phyloP scores from a whole-genome alignment of 805 yeast genomes.

The Lipomyces sp. region DNA sequence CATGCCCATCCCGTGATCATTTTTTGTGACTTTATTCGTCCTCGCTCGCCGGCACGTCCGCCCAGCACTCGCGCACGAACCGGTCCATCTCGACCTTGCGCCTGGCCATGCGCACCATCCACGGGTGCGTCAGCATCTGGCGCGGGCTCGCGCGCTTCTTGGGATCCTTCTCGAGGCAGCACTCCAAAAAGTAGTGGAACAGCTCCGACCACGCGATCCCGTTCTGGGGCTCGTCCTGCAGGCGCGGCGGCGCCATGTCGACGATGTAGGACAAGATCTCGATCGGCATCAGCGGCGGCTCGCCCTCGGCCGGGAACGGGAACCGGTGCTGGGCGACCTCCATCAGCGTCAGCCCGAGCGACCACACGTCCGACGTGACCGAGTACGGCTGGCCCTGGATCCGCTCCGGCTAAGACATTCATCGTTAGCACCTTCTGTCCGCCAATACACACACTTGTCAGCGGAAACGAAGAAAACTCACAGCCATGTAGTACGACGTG shows the following conservation, averaged over 20 bases:
- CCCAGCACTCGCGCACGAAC: conserved; percentile 59
- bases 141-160: conserved; percentile 84
- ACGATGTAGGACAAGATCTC: conserved; percentile 79
- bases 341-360: conserved; percentile 82
- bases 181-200: conserved; percentile 76
- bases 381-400: conserved; percentile 94
- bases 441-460: neutral
- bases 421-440: neutral
- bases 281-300: conserved; percentile 71
- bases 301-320: conserved; percentile 62
- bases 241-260: conserved; percentile 69
- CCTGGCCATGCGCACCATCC: conserved; percentile 66
- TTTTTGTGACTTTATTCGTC: too few species aligned
- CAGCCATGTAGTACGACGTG: conserved; percentile 95
- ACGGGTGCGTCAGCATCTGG: conserved; percentile 90
- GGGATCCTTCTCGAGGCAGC: conserved; percentile 71
- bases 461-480: conserved; percentile 1
- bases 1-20: too few species aligned
- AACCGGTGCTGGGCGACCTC: conserved; percentile 93
- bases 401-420: conserved; percentile 74
- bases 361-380: conserved; percentile 96
- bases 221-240: conserved; percentile 71
- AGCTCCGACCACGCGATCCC: conserved; percentile 78
- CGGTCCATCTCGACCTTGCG: conserved; percentile 80
- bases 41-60: neutral